Base-by-base conservation (phyloP, 495 filamentous ascomycete species). In the Penicillium cataractarum region DNA sequence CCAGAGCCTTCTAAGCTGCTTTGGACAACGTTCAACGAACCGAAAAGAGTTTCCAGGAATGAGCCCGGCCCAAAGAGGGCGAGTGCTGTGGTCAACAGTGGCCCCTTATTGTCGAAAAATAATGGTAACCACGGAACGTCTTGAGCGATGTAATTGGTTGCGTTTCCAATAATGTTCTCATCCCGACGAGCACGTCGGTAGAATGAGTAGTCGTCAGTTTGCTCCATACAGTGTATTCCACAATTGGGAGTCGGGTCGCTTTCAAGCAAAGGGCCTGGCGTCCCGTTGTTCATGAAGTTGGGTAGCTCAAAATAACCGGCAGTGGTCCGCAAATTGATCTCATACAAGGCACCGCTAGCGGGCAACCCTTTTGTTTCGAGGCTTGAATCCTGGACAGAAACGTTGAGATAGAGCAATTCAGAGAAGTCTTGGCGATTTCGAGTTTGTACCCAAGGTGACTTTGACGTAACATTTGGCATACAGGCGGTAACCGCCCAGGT, bases 231-330 rank as follows among this genome's bases (percentile, higher is more conserved):
- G 7, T 19, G 33, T 21, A 3, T 21, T n/a, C 39, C 50, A 12
- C 70, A 73, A 19, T 32, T 24, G 7, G 26, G 21, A 15, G n/a
- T 61, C 1, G 70, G 63, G 12, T 65, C 63, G 5, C 55, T 60
- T 0, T 58, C 61, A 1, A 74, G 49, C 31, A 77, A 49, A 7
- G 61, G 49, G 0, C 75, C 74, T 0, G 68, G 46, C 21, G 32
- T 55, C 17, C 59, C 42, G 12, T 58, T 60, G 39, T 76, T 77
- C 37, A 63, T 55, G 57, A 72, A 69, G 35, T 68, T 74, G 3
- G 75, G 75, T 4, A 76, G 53, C 61, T 76, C 74, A 53, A 77
- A 77, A 39, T 71, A 76, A 3, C 72, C 75, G 6, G 68, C 61
- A 6, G 70, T 76, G 8, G 66, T 77, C 12, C 65, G 64, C 6